These are phyloP conservation scores for Coemansia sp. DNA, from an alignment of 192 early-diverging fungal species.

Conservation along the genomic window DNA sequence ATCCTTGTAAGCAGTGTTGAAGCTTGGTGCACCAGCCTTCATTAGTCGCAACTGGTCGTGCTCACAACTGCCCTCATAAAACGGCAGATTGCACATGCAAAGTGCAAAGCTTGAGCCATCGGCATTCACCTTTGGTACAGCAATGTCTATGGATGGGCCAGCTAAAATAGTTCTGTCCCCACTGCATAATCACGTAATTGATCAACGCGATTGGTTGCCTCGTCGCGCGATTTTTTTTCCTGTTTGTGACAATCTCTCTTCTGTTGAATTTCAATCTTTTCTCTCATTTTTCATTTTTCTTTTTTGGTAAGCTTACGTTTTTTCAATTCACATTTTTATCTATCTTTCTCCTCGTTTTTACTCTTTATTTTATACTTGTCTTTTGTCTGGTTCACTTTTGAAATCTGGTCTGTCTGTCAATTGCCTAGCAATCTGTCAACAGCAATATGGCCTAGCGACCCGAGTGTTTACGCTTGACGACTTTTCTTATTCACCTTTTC, in stretches of 20 bases:
- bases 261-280: constrained; percentile 17
- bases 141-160: too few species aligned
- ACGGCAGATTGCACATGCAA: constrained; percentile 92
- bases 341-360: background rate
- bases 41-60: constrained; percentile 44
- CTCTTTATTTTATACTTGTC: constrained; percentile 4
- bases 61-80: constrained; percentile 64
- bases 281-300: background rate
- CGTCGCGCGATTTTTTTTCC: too few species aligned
- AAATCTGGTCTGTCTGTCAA: background rate
- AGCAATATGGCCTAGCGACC: constrained; percentile 6
- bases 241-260: too few species aligned
- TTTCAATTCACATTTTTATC: background rate
- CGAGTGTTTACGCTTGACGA: background rate
- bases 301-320: constrained; percentile 34
- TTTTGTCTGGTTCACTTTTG: background rate
- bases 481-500: constrained; percentile 2
- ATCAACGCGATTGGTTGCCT: too few species aligned
- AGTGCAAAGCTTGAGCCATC: constrained; percentile 54
- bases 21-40: constrained; percentile 57
- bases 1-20: constrained; percentile 56
- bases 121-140: constrained; percentile 11
- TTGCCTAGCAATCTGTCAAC: background rate
- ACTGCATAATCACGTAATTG: too few species aligned
- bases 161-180: too few species aligned